These are phyloP conservation scores for Leccinellum rugosiceps DNA, from an alignment of 768 basidiomycete genomes.

Conservation along the genomic window DNA sequence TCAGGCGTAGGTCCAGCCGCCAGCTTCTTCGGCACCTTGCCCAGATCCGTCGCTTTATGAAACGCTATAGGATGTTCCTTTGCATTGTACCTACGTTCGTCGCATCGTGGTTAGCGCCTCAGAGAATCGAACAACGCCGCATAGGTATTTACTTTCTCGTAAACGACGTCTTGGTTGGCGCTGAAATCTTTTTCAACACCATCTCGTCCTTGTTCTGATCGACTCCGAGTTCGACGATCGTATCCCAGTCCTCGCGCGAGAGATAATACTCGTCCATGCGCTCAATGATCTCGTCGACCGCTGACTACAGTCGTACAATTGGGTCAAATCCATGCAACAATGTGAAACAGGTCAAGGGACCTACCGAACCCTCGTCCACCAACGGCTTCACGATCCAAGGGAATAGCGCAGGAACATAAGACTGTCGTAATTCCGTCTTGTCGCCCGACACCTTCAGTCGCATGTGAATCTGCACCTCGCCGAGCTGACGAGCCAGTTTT, in stretches of 20 bases:
- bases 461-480: constrained; percentile 94
- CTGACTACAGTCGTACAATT: constrained; percentile 28
- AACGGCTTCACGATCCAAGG: constrained; percentile 79
- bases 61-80: constrained; percentile 92
- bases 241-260: constrained; percentile 95
- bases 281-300: constrained; percentile 77
- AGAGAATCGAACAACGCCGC: no score
- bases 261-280: constrained; percentile 94
- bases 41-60: constrained; percentile 81
- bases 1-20: constrained; percentile 76
- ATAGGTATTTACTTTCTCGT: constrained; percentile 64
- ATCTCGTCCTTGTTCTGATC: constrained; percentile 71
- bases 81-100: constrained; percentile 72
- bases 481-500: constrained; percentile 76
- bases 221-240: constrained; percentile 89
- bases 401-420: constrained; percentile 87
- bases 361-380: constrained; percentile 65
- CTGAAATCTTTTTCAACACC: constrained; percentile 79
- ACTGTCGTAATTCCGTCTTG: constrained; percentile 84
- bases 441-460: constrained; percentile 90
- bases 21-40: constrained; percentile 78
- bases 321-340: neutral
- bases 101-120: neutral
- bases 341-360: constrained; percentile 32
- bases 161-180: constrained; percentile 78